These are phyloP conservation scores for Xylariaceae sp. DNA, from an alignment of 2,329 filamentous ascomycete genomes.

Conservation along the genomic window DNA sequence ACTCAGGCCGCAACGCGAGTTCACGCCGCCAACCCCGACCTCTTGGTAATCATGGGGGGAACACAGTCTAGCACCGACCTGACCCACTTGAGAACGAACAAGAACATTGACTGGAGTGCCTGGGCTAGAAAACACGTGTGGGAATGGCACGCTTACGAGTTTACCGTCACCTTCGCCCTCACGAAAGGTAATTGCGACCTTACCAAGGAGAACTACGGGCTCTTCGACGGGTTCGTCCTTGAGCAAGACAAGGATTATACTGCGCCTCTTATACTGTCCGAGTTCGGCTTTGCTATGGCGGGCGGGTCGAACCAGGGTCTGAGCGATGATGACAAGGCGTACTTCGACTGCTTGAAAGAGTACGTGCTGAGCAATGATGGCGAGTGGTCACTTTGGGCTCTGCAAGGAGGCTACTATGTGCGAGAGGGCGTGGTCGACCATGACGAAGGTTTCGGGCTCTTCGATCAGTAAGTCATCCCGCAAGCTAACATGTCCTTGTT, in stretches of 20 bases:
- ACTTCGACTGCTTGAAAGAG: slow-evolving; percentile 47
- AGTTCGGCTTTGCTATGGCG: slow-evolving; percentile 52
- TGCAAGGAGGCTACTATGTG: slow-evolving; percentile 57
- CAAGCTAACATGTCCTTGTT: too few relatives aligned
- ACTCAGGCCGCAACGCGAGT: slow-evolving; percentile 43
- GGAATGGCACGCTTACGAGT: slow-evolving; percentile 57
- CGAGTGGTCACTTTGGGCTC: slow-evolving; percentile 56
- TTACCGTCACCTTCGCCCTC: slow-evolving; percentile 44
- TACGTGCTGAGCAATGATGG: slow-evolving; percentile 53
- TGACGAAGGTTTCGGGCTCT: slow-evolving; percentile 49
- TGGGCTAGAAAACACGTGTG: slow-evolving; percentile 53
- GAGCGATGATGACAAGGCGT: slow-evolving; percentile 39
- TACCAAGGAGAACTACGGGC: slow-evolving; percentile 40
- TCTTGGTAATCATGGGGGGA: slow-evolving; percentile 51
- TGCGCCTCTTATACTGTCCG: slow-evolving; percentile 52
- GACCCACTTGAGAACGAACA: slow-evolving; percentile 33
- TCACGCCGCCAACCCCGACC: slow-evolving; percentile 46
- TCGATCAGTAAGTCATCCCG: too few relatives aligned
- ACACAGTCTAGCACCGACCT: slow-evolving; percentile 51
- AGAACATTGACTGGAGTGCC: slow-evolving; percentile 37
- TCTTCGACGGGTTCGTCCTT: slow-evolving; percentile 48
- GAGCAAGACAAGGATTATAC: slow-evolving; percentile 42
- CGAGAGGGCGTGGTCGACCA: slow-evolving; percentile 44
- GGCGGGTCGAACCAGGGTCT: slow-evolving; percentile 38
- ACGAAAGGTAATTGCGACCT: slow-evolving; percentile 38